These are phyloP conservation scores for Phaeosphaeriaceae sp. DNA, from an alignment of 2,329 filamentous ascomycete species.

Conservation along the genomic window DNA sequence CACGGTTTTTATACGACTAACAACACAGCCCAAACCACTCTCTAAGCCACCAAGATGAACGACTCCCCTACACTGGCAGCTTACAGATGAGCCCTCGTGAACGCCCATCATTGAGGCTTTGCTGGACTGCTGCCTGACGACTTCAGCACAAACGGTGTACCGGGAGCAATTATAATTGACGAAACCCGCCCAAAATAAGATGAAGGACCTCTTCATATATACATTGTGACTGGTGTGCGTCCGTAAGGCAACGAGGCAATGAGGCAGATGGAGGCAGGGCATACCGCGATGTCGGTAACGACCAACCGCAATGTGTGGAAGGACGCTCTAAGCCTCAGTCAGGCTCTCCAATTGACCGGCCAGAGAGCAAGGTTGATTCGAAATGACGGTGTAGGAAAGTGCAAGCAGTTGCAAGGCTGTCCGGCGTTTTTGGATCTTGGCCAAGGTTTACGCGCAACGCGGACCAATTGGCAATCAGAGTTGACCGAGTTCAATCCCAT, in stretches of 20 bases:
- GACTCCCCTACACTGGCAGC: too few relatives aligned
- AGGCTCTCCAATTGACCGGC: not conserved
- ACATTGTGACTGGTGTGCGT: not conserved
- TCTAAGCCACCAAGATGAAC: too few relatives aligned
- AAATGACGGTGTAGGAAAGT: not conserved
- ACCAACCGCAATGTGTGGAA: not conserved
- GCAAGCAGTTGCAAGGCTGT: not conserved
- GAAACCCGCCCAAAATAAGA: not conserved
- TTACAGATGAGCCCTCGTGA: too few relatives aligned
- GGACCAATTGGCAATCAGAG: too few relatives aligned
- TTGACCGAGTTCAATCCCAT: too few relatives aligned
- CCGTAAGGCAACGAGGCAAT: not conserved
- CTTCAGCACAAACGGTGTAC: not conserved
- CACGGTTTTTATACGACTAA: too few relatives aligned
- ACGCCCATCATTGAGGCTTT: not conserved
- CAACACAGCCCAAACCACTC: too few relatives aligned
- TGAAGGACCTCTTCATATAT: not conserved
- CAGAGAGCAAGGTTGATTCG: not conserved
- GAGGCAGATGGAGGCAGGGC: not conserved
- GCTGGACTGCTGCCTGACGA: not conserved
- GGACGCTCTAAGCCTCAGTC: not conserved
- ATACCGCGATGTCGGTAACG: not conserved
- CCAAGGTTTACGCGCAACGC: too few relatives aligned
- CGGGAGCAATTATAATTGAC: not conserved
- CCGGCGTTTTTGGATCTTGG: not conserved